Conservation (phyloP, 371 early-diverging fungal species). For the Saksenaea vasiformis region DNA sequence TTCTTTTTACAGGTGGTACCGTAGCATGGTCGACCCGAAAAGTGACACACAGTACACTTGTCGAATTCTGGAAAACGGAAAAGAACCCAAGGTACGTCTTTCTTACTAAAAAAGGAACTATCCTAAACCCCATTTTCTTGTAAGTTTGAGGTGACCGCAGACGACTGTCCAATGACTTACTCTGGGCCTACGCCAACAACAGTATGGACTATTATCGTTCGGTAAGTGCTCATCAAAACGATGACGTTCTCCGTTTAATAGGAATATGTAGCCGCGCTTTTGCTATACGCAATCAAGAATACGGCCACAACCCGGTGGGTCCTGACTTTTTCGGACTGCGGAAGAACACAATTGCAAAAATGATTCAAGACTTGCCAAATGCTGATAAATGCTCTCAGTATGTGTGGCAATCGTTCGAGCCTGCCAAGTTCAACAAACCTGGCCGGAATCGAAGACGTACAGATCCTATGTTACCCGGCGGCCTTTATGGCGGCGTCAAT, state of each 20-base stretch:
- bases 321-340: slow-evolving; percentile 93
- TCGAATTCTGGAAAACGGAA: slow-evolving; percentile 81
- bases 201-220: slow-evolving; percentile 55
- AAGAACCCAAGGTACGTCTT: slow-evolving; percentile 60
- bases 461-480: slow-evolving; percentile 33
- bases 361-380: slow-evolving; percentile 89
- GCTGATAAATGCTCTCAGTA: slow-evolving; percentile 78
- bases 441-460: slow-evolving; percentile 44
- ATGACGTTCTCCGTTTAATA: too few species aligned
- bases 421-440: slow-evolving; percentile 43
- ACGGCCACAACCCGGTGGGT: slow-evolving; percentile 84
- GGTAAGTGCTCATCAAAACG: slow-evolving; percentile 30
- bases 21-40: slow-evolving; percentile 77
- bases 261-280: slow-evolving; percentile 40
- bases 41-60: slow-evolving; percentile 75
- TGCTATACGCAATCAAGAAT: slow-evolving; percentile 77
- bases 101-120: not conserved
- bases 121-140: not conserved
- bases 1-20: slow-evolving; percentile 56
- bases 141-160: slow-evolving; percentile 1
- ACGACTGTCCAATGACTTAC: slow-evolving; percentile 12
- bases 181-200: slow-evolving; percentile 55
- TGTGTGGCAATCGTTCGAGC: slow-evolving; percentile 68
- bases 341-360: slow-evolving; percentile 84
- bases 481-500: slow-evolving; percentile 43